These are phyloP conservation scores for Solanum stenotomum DNA, from an alignment of 257 asterid species.

Conservation along the genomic window DNA sequence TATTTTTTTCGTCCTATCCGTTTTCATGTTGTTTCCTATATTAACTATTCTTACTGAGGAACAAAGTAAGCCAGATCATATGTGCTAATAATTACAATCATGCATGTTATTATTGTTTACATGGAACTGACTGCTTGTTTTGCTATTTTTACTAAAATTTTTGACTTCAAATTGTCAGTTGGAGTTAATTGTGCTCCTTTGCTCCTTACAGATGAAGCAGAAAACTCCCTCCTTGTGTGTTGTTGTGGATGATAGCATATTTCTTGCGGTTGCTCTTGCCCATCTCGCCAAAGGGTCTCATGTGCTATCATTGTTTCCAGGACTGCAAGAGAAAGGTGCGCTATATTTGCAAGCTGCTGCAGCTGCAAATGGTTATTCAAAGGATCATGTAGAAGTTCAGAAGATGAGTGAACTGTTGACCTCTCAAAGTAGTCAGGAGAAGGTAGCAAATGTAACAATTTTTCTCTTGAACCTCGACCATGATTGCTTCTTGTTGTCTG, in stretches of 20 bases:
- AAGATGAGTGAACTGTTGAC: slow-evolving; percentile 30
- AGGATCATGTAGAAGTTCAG: slow-evolving; percentile 45
- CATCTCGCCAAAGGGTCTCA: slow-evolving; percentile 49
- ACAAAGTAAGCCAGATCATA: not conserved
- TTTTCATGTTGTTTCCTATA: not conserved
- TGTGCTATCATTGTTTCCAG: slow-evolving; percentile 75
- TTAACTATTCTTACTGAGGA: not conserved
- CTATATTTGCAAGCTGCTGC: slow-evolving; percentile 55
- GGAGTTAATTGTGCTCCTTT: not conserved
- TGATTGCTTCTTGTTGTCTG: not conserved
- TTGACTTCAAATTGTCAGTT: not conserved
- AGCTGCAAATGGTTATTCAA: slow-evolving; percentile 51
- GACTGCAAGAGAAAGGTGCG: slow-evolving; percentile 56
- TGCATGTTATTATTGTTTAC: not conserved
- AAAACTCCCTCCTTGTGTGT: slow-evolving; percentile 49
- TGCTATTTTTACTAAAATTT: not conserved
- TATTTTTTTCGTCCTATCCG: not conserved
- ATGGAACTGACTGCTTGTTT: not conserved
- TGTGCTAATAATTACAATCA: not conserved
- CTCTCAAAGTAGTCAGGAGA: slow-evolving; percentile 39
- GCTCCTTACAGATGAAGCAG: slow-evolving; percentile 48
- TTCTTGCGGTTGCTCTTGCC: slow-evolving; percentile 51
- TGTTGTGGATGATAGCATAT: slow-evolving; percentile 85
- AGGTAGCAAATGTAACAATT: slow-evolving; percentile 25
- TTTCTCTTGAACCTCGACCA: not conserved